Evolutionary conservation across 192 early-diverging fungal species (phyloP), one percentile per base, ranked within the genome.

Genomic region (Podila horticola): DNA sequence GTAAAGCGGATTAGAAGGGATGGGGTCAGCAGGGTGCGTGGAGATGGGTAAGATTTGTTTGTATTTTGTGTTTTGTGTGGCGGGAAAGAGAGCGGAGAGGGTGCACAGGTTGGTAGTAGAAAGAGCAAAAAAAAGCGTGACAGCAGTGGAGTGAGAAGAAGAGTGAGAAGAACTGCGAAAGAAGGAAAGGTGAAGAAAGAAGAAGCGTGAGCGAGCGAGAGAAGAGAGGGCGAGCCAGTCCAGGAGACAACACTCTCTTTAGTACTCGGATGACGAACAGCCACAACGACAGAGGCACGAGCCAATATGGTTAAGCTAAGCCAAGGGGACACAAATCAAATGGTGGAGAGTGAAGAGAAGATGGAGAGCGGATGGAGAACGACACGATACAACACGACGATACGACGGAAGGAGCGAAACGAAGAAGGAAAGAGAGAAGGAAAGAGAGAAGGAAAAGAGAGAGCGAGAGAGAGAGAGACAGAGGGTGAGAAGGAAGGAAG

Each of bases 121-220:
- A 13, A n/a, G 57, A 59, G 58, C 19, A 41, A 12, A 62, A 65
- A 28, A 50, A 57, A 24, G 36, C n/a, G 12, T 33, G 26, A 10
- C 57, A 65, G 33, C 12, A 24, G 36, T 8, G 0, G 29, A 19
- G 5, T 33, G 30, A 60, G 28, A 31, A 20, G 22, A 28, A 24
- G 51, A 36, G 62, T 28, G 12, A 65, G 57, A 65, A 26, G 50
- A 30, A 58, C 45, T 17, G 38, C 33, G 10, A n/a, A 28, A n/a
- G 13, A 51, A 20, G 55, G 66, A 62, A n/a, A 55, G 59, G 45
- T 8, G 30, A 33, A 66, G 63, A 66, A 51, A 64, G 58, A 48
- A 55, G 30, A 41, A 45, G 62, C 31, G 68, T 10, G 41, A 45
- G 41, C 33, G 33, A 61, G 38, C 29, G 57, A 64, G 22, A 45